Conservation (phyloP, 2,329 filamentous ascomycete genomes). For the Aspergillus ustus region DNA sequence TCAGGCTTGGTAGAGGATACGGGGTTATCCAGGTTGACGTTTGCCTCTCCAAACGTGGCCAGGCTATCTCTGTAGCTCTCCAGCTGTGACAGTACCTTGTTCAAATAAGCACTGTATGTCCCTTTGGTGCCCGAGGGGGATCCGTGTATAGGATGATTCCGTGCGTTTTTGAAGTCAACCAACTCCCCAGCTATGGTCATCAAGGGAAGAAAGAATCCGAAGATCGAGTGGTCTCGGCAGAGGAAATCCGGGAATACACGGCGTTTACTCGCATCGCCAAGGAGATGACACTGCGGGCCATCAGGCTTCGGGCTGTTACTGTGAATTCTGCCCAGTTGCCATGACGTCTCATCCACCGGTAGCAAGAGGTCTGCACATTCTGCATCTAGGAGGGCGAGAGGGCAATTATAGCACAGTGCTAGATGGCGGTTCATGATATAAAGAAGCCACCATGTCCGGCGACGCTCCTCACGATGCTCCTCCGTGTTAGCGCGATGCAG, state of each 20-base stretch:
- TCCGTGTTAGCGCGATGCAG: constrained; percentile 59
- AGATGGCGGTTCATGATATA: constrained; percentile 91
- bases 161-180: constrained; percentile 85
- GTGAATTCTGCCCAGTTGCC: constrained; percentile 82
- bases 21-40: constrained; percentile 31
- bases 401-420: constrained; percentile 88
- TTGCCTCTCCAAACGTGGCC: constrained; percentile 42
- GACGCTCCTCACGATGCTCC: constrained; percentile 85
- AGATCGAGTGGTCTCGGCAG: constrained; percentile 85
- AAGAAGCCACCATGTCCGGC: constrained; percentile 90
- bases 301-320: constrained; percentile 51
- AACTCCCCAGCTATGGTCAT: constrained; percentile 94
- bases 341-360: constrained; percentile 84
- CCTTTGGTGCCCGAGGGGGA: constrained; percentile 71
- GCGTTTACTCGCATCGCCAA: constrained; percentile 49
- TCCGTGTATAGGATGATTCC: constrained; percentile 85
- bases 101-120: constrained; percentile 79
- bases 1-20: constrained; percentile 58
- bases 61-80: constrained; percentile 81
- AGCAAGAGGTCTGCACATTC: constrained; percentile 83
- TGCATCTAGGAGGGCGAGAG: constrained; percentile 82
- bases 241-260: constrained; percentile 77
- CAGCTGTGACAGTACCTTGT: constrained; percentile 78
- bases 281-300: constrained; percentile 40
- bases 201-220: constrained; percentile 88